phyloP scores from a whole-genome alignment of 495 filamentous ascomycete species.

The Cercophora scortea region DNA sequence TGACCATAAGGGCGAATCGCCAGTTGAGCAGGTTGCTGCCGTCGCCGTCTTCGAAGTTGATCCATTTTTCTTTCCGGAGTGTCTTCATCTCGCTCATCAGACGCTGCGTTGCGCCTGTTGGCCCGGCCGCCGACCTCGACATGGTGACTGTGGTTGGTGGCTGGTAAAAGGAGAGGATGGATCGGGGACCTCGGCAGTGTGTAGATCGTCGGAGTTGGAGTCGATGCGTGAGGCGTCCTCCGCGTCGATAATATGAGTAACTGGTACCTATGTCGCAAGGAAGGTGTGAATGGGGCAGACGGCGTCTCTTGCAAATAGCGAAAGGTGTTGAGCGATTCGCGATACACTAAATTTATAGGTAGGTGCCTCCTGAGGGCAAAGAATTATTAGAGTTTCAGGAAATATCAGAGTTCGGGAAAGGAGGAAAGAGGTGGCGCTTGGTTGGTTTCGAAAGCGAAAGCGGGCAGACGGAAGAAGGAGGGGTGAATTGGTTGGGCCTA shows the following conservation, averaged over 20 bases:
- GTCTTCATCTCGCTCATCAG: slow-evolving; percentile 85
- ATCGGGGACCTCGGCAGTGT: neutral
- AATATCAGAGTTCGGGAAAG: neutral
- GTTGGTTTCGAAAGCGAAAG: neutral
- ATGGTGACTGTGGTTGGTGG: slow-evolving; percentile 3
- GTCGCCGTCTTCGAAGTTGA: slow-evolving; percentile 67
- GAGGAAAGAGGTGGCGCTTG: neutral
- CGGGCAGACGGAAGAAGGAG: neutral
- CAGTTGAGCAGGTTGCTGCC: slow-evolving; percentile 75
- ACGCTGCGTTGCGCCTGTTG: slow-evolving; percentile 60
- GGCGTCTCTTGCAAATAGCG: too few relatives aligned
- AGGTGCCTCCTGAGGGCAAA: too few relatives aligned
- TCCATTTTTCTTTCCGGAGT: slow-evolving; percentile 84
- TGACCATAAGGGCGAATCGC: slow-evolving; percentile 80
- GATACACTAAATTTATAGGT: neutral
- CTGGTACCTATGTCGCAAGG: too few relatives aligned
- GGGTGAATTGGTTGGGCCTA: neutral
- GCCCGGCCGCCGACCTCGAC: slow-evolving; percentile 4
- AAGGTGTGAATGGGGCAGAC: too few relatives aligned
- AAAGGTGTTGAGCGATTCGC: neutral
- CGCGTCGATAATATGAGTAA: too few relatives aligned
- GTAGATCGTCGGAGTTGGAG: too few relatives aligned
- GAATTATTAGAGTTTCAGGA: too few relatives aligned
- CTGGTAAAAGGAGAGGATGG: too few relatives aligned
- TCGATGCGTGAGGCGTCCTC: too few relatives aligned